A percentile compares a stretch with the other conserved stretches of the same genome.
phyloP scores from a whole-genome alignment of 2,329 filamentous ascomycete species.

The Catunica adiposa region DNA sequence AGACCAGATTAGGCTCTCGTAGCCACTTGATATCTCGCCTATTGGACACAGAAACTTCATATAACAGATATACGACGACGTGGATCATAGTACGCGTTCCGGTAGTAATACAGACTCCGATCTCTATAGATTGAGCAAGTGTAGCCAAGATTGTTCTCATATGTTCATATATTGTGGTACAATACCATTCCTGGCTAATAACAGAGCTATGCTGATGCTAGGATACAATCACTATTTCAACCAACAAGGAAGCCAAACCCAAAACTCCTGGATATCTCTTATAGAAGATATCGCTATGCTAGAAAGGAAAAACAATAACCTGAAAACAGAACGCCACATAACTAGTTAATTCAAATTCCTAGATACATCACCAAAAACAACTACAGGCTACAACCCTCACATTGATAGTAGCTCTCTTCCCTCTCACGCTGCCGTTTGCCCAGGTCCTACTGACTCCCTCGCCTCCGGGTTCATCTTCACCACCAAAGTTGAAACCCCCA shows the following conservation, averaged over 20 bases:
- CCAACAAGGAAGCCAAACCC: no score
- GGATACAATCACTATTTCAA: no score
- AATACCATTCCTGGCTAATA: no score
- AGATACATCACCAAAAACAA: background rate
- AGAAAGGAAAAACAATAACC: background rate
- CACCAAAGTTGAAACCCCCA: conserved; percentile 28
- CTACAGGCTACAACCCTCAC: no score
- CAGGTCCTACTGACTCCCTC: background rate
- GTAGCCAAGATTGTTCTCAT: background rate
- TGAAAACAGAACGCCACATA: background rate
- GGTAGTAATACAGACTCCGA: background rate
- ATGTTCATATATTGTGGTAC: background rate
- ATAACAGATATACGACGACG: background rate
- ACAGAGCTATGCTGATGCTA: no score
- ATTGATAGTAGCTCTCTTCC: no score
- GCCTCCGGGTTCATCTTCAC: conserved; percentile 6
- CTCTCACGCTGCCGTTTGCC: background rate
- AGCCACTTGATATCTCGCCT: background rate
- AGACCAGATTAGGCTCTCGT: background rate
- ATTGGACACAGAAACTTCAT: background rate
- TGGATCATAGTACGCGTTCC: background rate
- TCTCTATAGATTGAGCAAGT: background rate
- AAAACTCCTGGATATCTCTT: no score
- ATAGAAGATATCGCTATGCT: no score
- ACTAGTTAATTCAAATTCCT: background rate